Evolutionary conservation across 2,329 filamentous ascomycete species (phyloP), one percentile per base, ranked within the genome.

Genomic region (Xylariaceae sp.): DNA sequence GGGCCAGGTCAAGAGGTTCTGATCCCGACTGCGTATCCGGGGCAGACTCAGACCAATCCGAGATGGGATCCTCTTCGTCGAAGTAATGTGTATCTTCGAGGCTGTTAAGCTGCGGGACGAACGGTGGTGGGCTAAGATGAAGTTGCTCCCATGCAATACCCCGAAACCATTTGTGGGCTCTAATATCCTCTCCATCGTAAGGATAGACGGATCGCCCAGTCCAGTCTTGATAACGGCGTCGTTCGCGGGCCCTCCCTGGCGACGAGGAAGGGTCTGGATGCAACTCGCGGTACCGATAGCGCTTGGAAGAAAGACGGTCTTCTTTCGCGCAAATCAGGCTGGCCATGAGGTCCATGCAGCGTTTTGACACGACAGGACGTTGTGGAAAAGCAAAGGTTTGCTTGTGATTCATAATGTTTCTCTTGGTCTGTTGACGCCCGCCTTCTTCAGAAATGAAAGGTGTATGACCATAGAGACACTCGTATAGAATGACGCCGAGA

Each of bases 391-490:
- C 66, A 30, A 97, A 79, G 0, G 76, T 83, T 11, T 75, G 70
- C 39, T 75, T 74, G 63, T 95, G 87, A 47, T 85, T 77, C 41
- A 93, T 60, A 48, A 97, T 95, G 49, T 88, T 91, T 47, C 81
- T 70, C 62, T 96, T 97, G 2, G 90, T 97, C 51, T 85, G 78
- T 44, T 89, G 81, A 9, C 90, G 78, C 34, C 67, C 67, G 9
- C 71, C 79, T 48, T 88, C 84, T 36, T 91, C 86, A 13, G 85
- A 81, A 39, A 90, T 79, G 61, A 97, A 97, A 0, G 91, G 91
- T 0, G 91, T 96, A 47, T 84, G 85, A 1, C 91, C 91, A 60
- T 93, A 97, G 2, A 97, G 71, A 56, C 91, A 96, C 74, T 97
- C 91, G 57, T 88, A 97, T 42, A 97, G 66, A 58, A 97, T 96